Conservation (phyloP, 2,329 filamentous ascomycete genomes). For the Metarhizium robertsii region DNA sequence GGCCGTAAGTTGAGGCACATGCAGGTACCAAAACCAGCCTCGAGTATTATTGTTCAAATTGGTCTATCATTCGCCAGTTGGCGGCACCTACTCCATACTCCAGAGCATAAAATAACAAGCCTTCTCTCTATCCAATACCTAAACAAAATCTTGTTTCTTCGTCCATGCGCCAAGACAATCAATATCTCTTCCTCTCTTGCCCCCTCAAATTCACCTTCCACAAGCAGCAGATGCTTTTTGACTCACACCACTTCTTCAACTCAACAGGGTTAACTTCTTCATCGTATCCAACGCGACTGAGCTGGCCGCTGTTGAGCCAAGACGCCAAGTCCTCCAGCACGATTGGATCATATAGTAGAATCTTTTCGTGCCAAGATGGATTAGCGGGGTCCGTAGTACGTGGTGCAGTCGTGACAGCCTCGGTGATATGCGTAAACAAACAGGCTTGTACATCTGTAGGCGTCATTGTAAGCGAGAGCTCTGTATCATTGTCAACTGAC, state of each 20-base stretch:
- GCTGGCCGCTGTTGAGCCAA: conserved; percentile 70
- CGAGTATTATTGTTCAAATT: too few relatives aligned
- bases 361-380: conserved; percentile 83
- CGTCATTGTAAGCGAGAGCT: conserved; percentile 29
- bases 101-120: neutral
- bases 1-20: too few relatives aligned
- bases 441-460: conserved; percentile 32
- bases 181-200: conserved; percentile 37
- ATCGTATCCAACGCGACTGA: conserved; percentile 55
- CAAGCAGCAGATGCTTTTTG: conserved; percentile 74
- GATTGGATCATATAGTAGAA: conserved; percentile 87
- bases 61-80: neutral
- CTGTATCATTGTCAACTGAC: conserved; percentile 34
- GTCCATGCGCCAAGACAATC: neutral
- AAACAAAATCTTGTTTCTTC: neutral
- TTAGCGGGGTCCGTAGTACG: conserved; percentile 36
- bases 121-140: neutral
- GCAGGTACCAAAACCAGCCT: too few relatives aligned
- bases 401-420: conserved; percentile 42
- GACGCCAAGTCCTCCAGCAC: conserved; percentile 73
- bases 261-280: conserved; percentile 52
- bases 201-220: conserved; percentile 51
- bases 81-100: neutral
- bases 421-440: conserved; percentile 44
- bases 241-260: conserved; percentile 86